Evolutionary conservation across 345 rosid genomes (phyloP), one percentile per base, ranked within the genome.

Genomic region (Euphorbia tirucalli): DNA sequence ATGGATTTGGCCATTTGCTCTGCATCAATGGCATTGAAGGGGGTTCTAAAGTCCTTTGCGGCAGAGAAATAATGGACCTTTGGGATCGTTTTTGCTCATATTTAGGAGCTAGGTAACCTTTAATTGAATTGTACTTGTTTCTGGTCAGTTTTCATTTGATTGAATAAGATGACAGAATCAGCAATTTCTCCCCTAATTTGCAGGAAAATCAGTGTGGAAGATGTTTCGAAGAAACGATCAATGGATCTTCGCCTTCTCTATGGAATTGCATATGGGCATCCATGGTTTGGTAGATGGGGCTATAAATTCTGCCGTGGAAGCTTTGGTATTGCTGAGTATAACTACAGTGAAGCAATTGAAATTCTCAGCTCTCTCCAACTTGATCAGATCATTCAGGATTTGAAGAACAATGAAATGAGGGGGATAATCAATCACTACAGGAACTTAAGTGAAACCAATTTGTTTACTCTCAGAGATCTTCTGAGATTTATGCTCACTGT

Each of bases 231-330:
- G 87, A 90, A 91, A 82, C 77, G 84, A n/a, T 75, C 81, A 4
- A 66, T 94, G 89, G 90, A 92, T 71, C 92, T 94, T 67, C 85
- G 95, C 44, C 77, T 94, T 27, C 81, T 94, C 3, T 82, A 87
- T 55, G 98, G 97, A 28, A 87, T 89, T 0, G 98, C 96, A 0
- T 94, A 92, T 75, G 93, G 96, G 0, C 95, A 90, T 72, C 61
- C 97, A 0, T 92, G 97, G 97, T 90, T 94, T 74, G 97, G 98
- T 2, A 78, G 88, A 68, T 92, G 98, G 97, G 90, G 98, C 2
- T 92, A 92, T 77, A 87, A 59, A 49, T 94, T 94, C 52, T 77
- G 74, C 37, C 86, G 83, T 41, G 97, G 96, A 54, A 89, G 97
- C 73, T 90, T 86, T 60, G 97, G 97, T 7, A 91, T 92, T 65